These are phyloP conservation scores for Xylaria sp. DNA, from an alignment of 2,329 filamentous ascomycete species.

Conservation along the genomic window DNA sequence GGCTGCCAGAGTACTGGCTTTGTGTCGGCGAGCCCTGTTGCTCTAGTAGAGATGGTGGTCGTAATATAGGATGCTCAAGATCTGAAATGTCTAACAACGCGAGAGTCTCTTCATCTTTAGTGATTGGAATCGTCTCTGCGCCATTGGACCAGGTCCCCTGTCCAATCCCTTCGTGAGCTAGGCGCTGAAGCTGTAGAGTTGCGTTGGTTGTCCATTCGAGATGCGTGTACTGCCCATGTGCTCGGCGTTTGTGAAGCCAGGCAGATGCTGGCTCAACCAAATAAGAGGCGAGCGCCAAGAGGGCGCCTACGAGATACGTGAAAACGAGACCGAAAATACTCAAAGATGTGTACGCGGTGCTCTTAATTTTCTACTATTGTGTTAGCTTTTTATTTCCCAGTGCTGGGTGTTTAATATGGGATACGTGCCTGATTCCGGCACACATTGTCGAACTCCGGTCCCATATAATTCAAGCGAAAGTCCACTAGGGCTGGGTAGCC, in stretches of 20 bases:
- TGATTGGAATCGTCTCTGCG: background rate
- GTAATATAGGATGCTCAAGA: background rate
- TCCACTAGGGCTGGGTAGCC: background rate
- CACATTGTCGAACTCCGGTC: background rate
- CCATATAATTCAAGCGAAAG: background rate
- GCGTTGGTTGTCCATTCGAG: slow-evolving; percentile 36
- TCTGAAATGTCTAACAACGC: background rate
- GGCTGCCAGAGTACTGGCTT: no score
- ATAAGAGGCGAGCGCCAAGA: background rate
- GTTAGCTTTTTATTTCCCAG: slow-evolving; percentile 16
- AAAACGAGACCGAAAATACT: slow-evolving; percentile 32
- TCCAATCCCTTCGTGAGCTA: background rate
- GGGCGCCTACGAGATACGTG: background rate
- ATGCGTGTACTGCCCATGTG: slow-evolving; percentile 18
- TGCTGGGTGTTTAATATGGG: background rate
- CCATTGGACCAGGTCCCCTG: background rate
- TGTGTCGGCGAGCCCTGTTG: no score
- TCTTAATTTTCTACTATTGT: slow-evolving; percentile 39
- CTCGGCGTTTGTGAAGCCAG: background rate
- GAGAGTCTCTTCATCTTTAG: background rate
- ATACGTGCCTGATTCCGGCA: slow-evolving; percentile 14
- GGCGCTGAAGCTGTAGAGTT: slow-evolving; percentile 31
- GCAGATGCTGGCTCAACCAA: background rate
- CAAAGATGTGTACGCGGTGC: slow-evolving; percentile 32
- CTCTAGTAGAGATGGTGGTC: no score